Evolutionary conservation across 129 eudicot genomes (phyloP), one percentile per base, ranked within the genome.

Genomic region (Flaveria trinervia): DNA sequence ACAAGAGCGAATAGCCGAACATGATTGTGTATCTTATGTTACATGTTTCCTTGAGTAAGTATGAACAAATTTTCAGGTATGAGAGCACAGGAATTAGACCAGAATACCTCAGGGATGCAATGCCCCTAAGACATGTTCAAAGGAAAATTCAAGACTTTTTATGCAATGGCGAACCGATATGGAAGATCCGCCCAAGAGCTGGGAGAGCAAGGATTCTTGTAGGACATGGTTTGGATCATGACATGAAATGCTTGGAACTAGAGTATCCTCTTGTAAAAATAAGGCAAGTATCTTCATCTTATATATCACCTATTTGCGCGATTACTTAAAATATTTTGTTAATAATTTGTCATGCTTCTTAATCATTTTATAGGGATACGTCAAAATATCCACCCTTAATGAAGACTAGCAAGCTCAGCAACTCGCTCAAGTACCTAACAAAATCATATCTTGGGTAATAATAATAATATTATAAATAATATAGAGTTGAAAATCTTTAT

Each of bases 391-490:
- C 99, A 72, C 97, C 97, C 28, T 74, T 95, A 81, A 89, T 91
- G 97, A 95, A 91, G 84, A 91, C 99, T 17, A 95, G 96, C 96
- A 95, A 95, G 96, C 97, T 95, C 79, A 95, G 94, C 96, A 95
- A 95, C 96, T 86, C 99, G n/a, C 94, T 95, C 73, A 91, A 91
- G 81, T 85, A 95, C 83, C 88, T 95, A 71, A 89, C 94, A 7
- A 92, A 85, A 76, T 86, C 97, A 77, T 95, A 95, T 82, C 96
- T 95, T 8, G 99, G 99, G 99, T 86, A 84, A 69, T 81, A 12
- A 41, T 44, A 14, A 43, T 60, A 44, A 48, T 13, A 84, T 52
- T 78, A 16, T 41, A 26, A 26, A 26, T 23, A 8, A 57, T 74
- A 50, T 13, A 15, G 25, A 28, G 18, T 46, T 50, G 54, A 28